Base-by-base conservation (phyloP, 2,329 filamentous ascomycete genomes). In the Metarhizium brunneum region DNA sequence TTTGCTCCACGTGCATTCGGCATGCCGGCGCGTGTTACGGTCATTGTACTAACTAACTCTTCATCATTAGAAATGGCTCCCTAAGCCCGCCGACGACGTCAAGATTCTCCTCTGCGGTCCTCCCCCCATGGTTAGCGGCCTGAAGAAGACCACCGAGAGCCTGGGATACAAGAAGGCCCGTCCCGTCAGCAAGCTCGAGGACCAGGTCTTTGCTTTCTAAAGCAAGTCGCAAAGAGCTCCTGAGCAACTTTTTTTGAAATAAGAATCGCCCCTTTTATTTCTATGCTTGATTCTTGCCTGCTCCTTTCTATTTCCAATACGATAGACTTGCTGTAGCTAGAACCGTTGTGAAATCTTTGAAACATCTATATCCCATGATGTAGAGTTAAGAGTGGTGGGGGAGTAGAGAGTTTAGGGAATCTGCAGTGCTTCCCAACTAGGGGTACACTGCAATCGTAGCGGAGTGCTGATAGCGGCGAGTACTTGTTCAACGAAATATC, bases 41-140 rank as follows among this genome's bases (percentile, higher is more conserved):
- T 25, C 25, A 25, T 25, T 0, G 25, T 25, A 25, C 25, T 16
- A 16, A 36, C 32, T 30, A 42, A 52, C 20, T 30, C 32, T 10
- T 25, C n/a, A 14, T 52, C 2, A 13, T 20, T 29, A 58, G 86
- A 83, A 88, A 79, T 85, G 80, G 71, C 82, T 97, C 54, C 91
- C 94, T 56, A 85, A 88, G 68, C 84, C 94, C 20, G 88, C 90
- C 55, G 76, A 80, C 57, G 92, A 97, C 67, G 86, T 95, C 76
- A 97, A 97, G 83, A 82, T 99, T 64, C 81, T 97, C 58, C 81
- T 97, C 63, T 99, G 94, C 69, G 94, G 94, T 55, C 94, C 94
- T 57, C 94, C 94, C 56, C 94, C 94, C 52, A 99, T 99, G 94
- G 82, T 97, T 61, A 88, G 87, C 66, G 92, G 91, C 53, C 87